Base-by-base conservation (phyloP, 1,284 basidiomycete genomes). In the Thelephora terrestris region DNA sequence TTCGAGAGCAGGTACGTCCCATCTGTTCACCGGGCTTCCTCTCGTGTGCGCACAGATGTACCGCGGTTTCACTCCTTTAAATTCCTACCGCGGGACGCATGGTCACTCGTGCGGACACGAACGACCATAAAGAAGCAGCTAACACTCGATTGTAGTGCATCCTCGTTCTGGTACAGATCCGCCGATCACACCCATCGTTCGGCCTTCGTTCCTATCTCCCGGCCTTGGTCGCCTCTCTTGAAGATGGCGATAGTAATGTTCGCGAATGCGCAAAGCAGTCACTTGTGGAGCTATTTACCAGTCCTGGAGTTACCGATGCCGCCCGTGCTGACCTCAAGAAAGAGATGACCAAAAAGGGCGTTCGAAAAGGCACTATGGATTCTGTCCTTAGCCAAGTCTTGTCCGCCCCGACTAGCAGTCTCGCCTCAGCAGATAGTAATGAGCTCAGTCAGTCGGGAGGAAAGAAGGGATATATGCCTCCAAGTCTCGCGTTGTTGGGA, bases 311-410 rank as follows among this genome's bases (percentile, higher is more conserved):
- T 6, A 82, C 85, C 0, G 81, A 94, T 56, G 83, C 81, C 7
- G 95, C 94, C 3, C 83, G 90, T 44, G 79, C 91, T 1, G 94
- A 98, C 62, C 73, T 99, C 47, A 97, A 97, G 71, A 93, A 90
- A 61, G 88, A 93, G 61, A 75, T 99, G 73, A 66, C 78, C 2
- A 88, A 85, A 62, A 86, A 87, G 63, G 78, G 76, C 44, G 87
- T 95, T 32, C 77, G 92, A 42, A 96, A 95, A 65, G 79, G 82
- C 5, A 93, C 94, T 36, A 78, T 82, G 14, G 86, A 90, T 53
- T 71, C 71, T 47, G 76, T 90, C 2, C 70, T 86, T 7, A 64
- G 71, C 47, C 81, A 79, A 59, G 69, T 89, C 16, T 69, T 87
- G 54, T 52, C 61, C 18, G 70, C 67, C 21, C 62, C 63, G 47